These are phyloP conservation scores for Nyssa sinensis DNA, from an alignment of 148 eudicot species.

Conservation along the genomic window DNA sequence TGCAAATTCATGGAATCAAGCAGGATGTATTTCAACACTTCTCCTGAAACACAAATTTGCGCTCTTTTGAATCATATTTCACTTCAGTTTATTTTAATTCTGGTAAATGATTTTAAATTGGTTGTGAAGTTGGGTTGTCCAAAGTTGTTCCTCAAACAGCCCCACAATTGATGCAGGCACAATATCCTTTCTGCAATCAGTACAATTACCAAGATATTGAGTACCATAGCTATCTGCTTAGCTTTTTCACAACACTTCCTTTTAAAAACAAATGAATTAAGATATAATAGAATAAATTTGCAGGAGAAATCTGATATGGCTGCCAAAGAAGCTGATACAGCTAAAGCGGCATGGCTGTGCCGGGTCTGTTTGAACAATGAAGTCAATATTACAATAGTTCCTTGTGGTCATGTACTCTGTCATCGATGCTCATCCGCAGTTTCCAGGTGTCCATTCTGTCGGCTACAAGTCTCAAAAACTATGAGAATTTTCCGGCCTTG, in stretches of 20 bases:
- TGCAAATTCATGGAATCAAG: not conserved
- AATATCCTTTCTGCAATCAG: not conserved
- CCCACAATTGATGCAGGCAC: not conserved
- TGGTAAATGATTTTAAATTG: not conserved
- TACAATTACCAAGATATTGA: not conserved
- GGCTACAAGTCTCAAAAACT: slow-evolving; percentile 77
- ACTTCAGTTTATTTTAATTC: not conserved
- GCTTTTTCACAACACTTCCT: not conserved
- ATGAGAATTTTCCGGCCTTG: slow-evolving; percentile 87
- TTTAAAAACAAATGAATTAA: not conserved
- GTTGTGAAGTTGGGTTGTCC: not conserved
- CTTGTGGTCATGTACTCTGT: slow-evolving; percentile 96
- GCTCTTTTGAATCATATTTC: not conserved
- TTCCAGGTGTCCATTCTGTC: slow-evolving; percentile 94
- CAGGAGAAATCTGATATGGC: slow-evolving; percentile 89
- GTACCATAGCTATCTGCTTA: not conserved
- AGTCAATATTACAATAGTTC: slow-evolving; percentile 73
- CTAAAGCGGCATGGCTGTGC: slow-evolving; percentile 94
- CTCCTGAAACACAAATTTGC: not conserved
- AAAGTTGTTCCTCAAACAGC: not conserved
- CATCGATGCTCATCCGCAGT: slow-evolving; percentile 94
- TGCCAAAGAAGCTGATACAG: slow-evolving; percentile 84
- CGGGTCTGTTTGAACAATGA: slow-evolving; percentile 82
- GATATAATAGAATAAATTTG: slow-evolving; percentile 10
- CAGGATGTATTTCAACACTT: not conserved